These are phyloP conservation scores for Colletotrichum magnum DNA, from an alignment of 2,329 filamentous ascomycete species.

Conservation along the genomic window DNA sequence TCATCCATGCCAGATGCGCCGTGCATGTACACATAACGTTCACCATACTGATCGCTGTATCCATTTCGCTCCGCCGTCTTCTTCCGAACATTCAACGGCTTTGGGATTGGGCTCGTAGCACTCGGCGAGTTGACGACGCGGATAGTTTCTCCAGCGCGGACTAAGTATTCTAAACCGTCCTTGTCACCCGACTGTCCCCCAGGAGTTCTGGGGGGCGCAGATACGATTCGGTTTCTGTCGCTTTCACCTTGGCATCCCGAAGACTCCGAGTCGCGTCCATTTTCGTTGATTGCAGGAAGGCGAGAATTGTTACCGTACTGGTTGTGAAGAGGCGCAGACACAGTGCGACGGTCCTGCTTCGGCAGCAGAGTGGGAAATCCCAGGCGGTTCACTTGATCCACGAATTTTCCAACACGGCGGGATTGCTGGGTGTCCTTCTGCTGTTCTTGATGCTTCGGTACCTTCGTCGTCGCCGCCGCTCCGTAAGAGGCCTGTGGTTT, in stretches of 20 bases:
- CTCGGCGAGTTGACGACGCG: constrained; percentile 67
- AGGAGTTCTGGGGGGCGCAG: constrained; percentile 56
- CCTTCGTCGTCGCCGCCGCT: background rate
- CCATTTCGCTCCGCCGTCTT: constrained; percentile 44
- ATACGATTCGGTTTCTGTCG: constrained; percentile 60
- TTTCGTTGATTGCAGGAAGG: constrained; percentile 66
- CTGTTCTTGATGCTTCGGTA: background rate
- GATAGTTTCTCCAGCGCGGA: constrained; percentile 65
- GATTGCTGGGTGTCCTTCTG: constrained; percentile 21
- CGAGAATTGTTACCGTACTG: constrained; percentile 55
- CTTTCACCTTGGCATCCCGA: constrained; percentile 29
- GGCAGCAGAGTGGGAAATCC: constrained; percentile 50
- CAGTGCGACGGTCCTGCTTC: constrained; percentile 60
- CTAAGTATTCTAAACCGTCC: constrained; percentile 60
- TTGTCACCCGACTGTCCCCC: constrained; percentile 46
- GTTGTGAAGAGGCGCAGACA: constrained; percentile 66
- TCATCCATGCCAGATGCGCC: constrained; percentile 43
- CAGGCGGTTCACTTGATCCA: constrained; percentile 43
- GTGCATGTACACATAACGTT: constrained; percentile 48
- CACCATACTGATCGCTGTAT: constrained; percentile 6
- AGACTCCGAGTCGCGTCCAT: constrained; percentile 44
- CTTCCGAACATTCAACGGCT: constrained; percentile 60
- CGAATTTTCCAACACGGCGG: constrained; percentile 39
- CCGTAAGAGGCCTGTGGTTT: constrained; percentile 11
- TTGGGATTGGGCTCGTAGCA: constrained; percentile 52